phyloP scores from a whole-genome alignment of 169 alveolate species.

The Theileria equi region DNA sequence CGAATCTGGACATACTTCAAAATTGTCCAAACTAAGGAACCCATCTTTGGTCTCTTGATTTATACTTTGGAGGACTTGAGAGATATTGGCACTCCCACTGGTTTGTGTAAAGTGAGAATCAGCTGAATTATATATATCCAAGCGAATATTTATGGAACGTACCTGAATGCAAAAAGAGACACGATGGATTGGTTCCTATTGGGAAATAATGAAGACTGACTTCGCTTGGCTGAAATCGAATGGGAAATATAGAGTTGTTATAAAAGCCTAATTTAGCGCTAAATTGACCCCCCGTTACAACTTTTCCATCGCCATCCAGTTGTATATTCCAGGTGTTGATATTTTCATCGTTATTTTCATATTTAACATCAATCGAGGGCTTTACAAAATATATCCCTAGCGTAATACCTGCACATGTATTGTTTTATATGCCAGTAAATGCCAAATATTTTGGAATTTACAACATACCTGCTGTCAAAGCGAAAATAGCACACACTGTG shows the following conservation, averaged over 20 bases:
- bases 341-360: not conserved
- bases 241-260: constrained; percentile 62
- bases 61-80: not conserved
- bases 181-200: constrained; percentile 51
- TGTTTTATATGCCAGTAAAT: too few species aligned
- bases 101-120: not conserved
- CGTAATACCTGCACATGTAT: too few species aligned
- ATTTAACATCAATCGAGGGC: constrained; percentile 30
- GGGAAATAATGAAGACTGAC: constrained; percentile 65
- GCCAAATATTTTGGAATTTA: too few species aligned
- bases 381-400: constrained; percentile 15
- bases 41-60: constrained; percentile 10
- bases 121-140: not conserved
- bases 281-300: constrained; percentile 68
- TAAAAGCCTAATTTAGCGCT: constrained; percentile 32
- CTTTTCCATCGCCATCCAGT: constrained; percentile 13
- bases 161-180: constrained; percentile 64
- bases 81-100: not conserved
- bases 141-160: constrained; percentile 3
- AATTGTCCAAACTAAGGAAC: constrained; percentile 6
- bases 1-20: constrained; percentile 13
- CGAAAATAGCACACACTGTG: too few species aligned
- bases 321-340: constrained; percentile 49
- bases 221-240: constrained; percentile 45
- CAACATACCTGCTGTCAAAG: too few species aligned